Conservation (phyloP, 768 basidiomycete genomes). For the Naganishia randhawae region DNA sequence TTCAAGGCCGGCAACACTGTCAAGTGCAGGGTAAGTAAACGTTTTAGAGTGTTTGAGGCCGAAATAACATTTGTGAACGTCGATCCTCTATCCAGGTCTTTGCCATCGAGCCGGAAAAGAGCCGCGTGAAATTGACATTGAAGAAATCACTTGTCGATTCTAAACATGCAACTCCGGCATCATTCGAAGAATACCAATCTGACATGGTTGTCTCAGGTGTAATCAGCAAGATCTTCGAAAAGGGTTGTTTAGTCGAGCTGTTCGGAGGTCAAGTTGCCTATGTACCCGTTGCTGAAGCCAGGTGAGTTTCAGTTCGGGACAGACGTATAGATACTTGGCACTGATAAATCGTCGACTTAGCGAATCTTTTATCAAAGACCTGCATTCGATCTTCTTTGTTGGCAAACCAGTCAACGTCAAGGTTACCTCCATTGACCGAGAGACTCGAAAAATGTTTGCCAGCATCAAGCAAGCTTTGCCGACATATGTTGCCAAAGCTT, state of each 20-base stretch:
- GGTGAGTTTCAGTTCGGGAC: conserved; percentile 54
- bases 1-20: conserved; percentile 79
- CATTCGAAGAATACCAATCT: conserved; percentile 63
- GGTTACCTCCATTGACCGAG: conserved; percentile 63
- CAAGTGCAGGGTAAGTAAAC: conserved; percentile 64
- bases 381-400: conserved; percentile 62
- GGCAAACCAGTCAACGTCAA: conserved; percentile 83
- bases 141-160: conserved; percentile 88
- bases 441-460: conserved; percentile 66
- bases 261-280: conserved; percentile 82
- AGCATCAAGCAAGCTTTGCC: conserved; percentile 76
- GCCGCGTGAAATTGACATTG: conserved; percentile 77
- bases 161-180: conserved; percentile 64
- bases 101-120: conserved; percentile 72
- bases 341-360: conserved; percentile 57
- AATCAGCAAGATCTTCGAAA: conserved; percentile 76
- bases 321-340: neutral
- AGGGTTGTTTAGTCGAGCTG: conserved; percentile 77
- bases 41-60: too few species aligned
- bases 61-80: neutral
- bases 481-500: conserved; percentile 48
- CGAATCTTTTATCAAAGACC: conserved; percentile 57
- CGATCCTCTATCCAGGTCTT: conserved; percentile 60
- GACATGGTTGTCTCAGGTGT: conserved; percentile 76
- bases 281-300: conserved; percentile 74